Percentiles rank a stretch among this genome's conserved stretches.
These are phyloP conservation scores for Beauveria bassiana DNA, from an alignment of 2,329 filamentous ascomycete genomes.

Conservation along the genomic window DNA sequence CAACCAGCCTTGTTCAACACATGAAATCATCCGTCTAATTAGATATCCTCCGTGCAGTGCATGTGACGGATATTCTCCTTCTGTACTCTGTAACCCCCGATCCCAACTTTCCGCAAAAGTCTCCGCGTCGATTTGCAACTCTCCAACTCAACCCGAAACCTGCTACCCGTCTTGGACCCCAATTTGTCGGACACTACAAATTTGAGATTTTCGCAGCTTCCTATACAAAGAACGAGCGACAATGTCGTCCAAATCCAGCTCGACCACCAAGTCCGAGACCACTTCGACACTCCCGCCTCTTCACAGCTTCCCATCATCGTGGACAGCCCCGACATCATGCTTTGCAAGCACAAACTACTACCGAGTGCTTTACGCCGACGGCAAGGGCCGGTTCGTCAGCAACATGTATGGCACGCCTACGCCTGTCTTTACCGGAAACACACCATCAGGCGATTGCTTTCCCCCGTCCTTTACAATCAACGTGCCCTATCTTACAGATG, in stretches of 20 bases:
- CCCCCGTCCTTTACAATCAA: conserved; percentile 10
- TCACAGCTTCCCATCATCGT: conserved; percentile 9
- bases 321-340: conserved; percentile 13
- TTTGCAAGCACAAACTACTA: conserved; percentile 11
- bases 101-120: neutral
- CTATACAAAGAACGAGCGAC: neutral
- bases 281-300: neutral
- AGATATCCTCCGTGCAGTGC: neutral
- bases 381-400: neutral
- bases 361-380: neutral
- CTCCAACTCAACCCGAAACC: neutral
- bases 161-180: neutral
- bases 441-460: conserved; percentile 10
- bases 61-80: neutral
- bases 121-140: neutral
- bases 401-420: conserved; percentile 14
- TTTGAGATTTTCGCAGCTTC: neutral
- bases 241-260: neutral
- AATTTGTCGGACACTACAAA: neutral
- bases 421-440: conserved; percentile 11
- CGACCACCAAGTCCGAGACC: neutral
- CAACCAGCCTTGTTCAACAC: neutral
- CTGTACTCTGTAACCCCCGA: neutral
- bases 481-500: conserved; percentile 11
- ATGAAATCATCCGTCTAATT: neutral